These are phyloP conservation scores for Trichoderma oligosporum DNA, from an alignment of 2,329 filamentous ascomycete genomes.

Conservation along the genomic window DNA sequence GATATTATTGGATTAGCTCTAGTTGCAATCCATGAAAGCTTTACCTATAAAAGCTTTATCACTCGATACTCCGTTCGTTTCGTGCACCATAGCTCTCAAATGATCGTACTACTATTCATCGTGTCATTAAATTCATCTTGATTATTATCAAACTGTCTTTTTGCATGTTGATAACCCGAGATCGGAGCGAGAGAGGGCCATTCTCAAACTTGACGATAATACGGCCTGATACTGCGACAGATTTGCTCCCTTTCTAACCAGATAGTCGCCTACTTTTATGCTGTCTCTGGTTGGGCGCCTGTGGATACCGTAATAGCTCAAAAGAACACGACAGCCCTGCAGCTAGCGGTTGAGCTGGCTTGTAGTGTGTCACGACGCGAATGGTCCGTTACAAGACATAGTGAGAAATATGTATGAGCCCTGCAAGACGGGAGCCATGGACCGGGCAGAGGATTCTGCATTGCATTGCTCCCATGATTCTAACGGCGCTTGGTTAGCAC, in stretches of 20 bases:
- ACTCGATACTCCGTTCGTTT: background rate
- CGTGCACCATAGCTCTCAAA: background rate
- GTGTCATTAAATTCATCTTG: too few relatives aligned
- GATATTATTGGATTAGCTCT: conserved; percentile 3
- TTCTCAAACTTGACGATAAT: background rate
- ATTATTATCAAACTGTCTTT: too few relatives aligned
- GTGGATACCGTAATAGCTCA: conserved; percentile 4
- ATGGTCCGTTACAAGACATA: conserved; percentile 11
- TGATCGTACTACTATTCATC: background rate
- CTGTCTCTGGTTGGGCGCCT: conserved; percentile 12
- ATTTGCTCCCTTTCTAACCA: background rate
- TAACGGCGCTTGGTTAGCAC: background rate
- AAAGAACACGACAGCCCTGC: conserved; percentile 15
- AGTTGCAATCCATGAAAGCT: background rate
- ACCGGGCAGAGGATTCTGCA: background rate
- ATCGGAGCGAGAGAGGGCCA: background rate
- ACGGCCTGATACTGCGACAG: conserved; percentile 1
- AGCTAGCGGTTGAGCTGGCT: conserved; percentile 18
- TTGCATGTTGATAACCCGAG: background rate
- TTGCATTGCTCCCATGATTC: background rate
- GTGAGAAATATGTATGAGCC: too few relatives aligned
- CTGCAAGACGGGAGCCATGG: conserved; percentile 4
- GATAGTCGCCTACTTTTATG: background rate
- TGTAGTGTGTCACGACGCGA: conserved; percentile 17
- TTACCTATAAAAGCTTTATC: background rate